Conservation (phyloP, 805 yeast species). For the Saccharomycopsis sp. region DNA sequence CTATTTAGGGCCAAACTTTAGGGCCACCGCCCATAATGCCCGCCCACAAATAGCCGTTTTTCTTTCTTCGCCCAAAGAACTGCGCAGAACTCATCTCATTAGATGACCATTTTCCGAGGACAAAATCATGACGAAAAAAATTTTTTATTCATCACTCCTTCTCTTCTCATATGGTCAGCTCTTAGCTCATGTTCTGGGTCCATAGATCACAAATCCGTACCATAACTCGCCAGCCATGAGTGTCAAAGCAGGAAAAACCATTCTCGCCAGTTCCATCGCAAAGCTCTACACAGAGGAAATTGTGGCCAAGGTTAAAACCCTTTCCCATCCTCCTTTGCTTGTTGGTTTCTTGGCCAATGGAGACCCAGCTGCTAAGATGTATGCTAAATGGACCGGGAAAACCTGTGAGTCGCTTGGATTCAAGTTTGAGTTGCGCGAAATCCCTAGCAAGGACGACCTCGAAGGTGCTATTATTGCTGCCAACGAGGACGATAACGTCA, state of each 20-base stretch:
- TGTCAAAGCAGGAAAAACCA: conserved; percentile 60
- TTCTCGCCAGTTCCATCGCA: conserved; percentile 82
- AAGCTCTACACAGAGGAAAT: conserved; percentile 76
- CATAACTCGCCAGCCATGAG: too few relatives aligned
- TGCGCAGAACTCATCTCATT: too few relatives aligned
- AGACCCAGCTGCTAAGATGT: conserved; percentile 93
- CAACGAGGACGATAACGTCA: conserved; percentile 64
- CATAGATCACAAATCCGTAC: background rate
- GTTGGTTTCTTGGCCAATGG: conserved; percentile 90
- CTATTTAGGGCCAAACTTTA: too few relatives aligned
- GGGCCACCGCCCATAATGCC: too few relatives aligned
- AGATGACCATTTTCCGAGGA: too few relatives aligned
- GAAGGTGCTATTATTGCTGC: conserved; percentile 82
- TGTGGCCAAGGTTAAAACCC: conserved; percentile 42
- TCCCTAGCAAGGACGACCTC: conserved; percentile 67
- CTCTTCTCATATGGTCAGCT: too few relatives aligned
- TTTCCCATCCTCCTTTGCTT: conserved; percentile 55
- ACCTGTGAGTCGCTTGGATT: conserved; percentile 85
- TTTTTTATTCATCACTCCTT: too few relatives aligned
- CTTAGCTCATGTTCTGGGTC: too few relatives aligned
- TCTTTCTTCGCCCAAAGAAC: too few relatives aligned
- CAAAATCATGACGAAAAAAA: too few relatives aligned
- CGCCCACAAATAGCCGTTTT: too few relatives aligned
- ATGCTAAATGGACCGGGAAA: conserved; percentile 93
- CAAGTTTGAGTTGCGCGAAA: conserved; percentile 66